Evolutionary conservation across 352 stramenopile species (phyloP), one percentile per base, ranked within the genome.

Genomic region (Phytophthora uliginosa): DNA sequence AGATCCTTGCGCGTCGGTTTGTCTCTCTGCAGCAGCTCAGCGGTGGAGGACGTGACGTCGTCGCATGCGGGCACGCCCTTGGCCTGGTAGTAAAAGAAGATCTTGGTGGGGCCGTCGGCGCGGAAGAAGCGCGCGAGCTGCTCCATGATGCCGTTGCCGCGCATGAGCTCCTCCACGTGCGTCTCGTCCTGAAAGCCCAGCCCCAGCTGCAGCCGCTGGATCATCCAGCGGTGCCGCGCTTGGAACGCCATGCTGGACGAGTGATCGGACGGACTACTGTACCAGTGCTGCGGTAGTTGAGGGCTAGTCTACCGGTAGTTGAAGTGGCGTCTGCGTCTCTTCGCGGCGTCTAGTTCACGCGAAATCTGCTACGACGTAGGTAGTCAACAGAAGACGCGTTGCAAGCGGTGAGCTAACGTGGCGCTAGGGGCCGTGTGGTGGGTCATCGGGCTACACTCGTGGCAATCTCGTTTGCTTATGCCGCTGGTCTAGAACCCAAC

Each of bases 11-110:
- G 70, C 77, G 71, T 10, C 38, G 22, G 45, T 48, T 26, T 66
- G 15, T 55, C 57, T 57, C 52, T 34, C 9, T 15, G 61, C 12
- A 47, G 70, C 18, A 67, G 34, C 52, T 78, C 76, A 0, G 3
- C 47, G 4, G 42, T 74, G 8, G 73, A 80, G 42, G 45, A 53
- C 31, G 59, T 8, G 13, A 28, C 15, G 34, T 68, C 40, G 18
- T 68, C 53, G 4, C 7, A 53, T 56, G 26, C 77, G 55, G 31
- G 63, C 13, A 66, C 42, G 8, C 57, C 33, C 34, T 83, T 79
- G 28, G 48, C 7, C 58, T 96, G 87, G 69, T 92, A 93, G 74
- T 90, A 94, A 71, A 96, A 93, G 66, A 95, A 93, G 42, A 96
- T 78, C 52, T 91, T 92, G 54, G 74, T 76, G 31, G 86, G 86